Evolutionary conservation across 2,329 filamentous ascomycete genomes (phyloP).

Genomic region (Coniochaeta pulveracea): DNA sequence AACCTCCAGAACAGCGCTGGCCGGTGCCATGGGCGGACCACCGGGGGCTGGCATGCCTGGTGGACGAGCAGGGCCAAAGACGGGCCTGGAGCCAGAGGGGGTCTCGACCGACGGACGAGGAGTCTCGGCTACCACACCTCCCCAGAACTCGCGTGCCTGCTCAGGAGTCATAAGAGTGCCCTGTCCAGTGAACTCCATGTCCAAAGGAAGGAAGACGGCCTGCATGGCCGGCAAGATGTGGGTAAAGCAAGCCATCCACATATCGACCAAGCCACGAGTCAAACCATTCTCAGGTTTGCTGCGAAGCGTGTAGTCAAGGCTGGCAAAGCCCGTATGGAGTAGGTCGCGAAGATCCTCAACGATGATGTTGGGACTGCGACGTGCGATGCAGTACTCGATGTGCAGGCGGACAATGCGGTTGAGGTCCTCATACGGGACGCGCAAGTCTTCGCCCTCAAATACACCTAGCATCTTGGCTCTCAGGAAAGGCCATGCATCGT

Average conservation of each 20-base stretch:
- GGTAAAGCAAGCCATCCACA: constrained; percentile 91
- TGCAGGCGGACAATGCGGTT: constrained; percentile 72
- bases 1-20: constrained; percentile 60
- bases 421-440: constrained; percentile 73
- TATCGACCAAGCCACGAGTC: constrained; percentile 81
- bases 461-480: constrained; percentile 66
- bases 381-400: constrained; percentile 66
- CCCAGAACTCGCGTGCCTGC: constrained; percentile 86
- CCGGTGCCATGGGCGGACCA: constrained; percentile 29
- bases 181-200: constrained; percentile 81
- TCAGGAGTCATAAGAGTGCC: constrained; percentile 68
- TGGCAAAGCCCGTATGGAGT: constrained; percentile 70
- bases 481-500: constrained; percentile 75
- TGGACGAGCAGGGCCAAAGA: constrained; percentile 17
- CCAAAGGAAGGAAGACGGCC: constrained; percentile 84
- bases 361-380: constrained; percentile 57
- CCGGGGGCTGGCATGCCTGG: too few relatives aligned
- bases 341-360: constrained; percentile 69
- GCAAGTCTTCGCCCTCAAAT: constrained; percentile 71
- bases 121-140: constrained; percentile 43
- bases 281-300: constrained; percentile 74
- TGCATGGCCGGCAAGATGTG: constrained; percentile 88
- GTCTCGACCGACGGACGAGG: constrained; percentile 13
- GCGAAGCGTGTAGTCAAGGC: constrained; percentile 72
- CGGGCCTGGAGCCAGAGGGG: constrained; percentile 11